These are phyloP conservation scores for Podila horticola DNA, from an alignment of 192 early-diverging fungal genomes.

Conservation along the genomic window DNA sequence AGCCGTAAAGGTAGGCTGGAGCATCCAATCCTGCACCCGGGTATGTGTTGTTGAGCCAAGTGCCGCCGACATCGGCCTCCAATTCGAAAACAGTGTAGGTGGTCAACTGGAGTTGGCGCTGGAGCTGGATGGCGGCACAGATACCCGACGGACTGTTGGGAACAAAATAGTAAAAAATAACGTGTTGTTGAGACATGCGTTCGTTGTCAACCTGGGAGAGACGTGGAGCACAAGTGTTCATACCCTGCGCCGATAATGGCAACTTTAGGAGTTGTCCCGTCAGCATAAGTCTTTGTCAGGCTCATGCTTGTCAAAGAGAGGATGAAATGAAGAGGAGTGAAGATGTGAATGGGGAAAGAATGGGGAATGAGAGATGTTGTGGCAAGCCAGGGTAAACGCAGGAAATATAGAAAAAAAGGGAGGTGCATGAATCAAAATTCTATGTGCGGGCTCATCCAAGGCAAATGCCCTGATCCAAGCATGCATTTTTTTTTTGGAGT, in stretches of 20 bases:
- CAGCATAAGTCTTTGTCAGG: slow-evolving; percentile 4
- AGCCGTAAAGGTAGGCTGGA: slow-evolving; percentile 52
- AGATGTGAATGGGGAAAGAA: background rate
- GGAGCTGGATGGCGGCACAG: slow-evolving; percentile 55
- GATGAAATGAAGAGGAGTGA: background rate
- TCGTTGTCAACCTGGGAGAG: background rate
- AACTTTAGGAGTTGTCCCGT: slow-evolving; percentile 14
- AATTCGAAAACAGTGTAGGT: slow-evolving; percentile 53
- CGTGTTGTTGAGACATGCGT: background rate
- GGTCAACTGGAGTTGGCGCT: slow-evolving; percentile 45
- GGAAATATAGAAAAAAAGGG: background rate
- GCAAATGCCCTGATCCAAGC: too few species aligned
- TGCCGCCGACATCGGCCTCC: slow-evolving; percentile 54
- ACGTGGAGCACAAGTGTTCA: background rate
- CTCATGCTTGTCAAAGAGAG: background rate
- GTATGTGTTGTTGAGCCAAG: slow-evolving; percentile 54
- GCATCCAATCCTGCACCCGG: slow-evolving; percentile 61
- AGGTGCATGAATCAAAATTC: too few species aligned
- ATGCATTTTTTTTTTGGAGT: too few species aligned
- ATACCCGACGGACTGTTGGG: slow-evolving; percentile 43
- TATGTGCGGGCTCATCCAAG: too few species aligned
- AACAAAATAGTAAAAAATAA: background rate
- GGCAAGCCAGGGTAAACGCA: background rate
- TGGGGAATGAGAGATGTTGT: background rate
- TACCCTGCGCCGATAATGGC: slow-evolving; percentile 32